Base-by-base conservation (phyloP, 495 filamentous ascomycete genomes). In the Cercophora samala region DNA sequence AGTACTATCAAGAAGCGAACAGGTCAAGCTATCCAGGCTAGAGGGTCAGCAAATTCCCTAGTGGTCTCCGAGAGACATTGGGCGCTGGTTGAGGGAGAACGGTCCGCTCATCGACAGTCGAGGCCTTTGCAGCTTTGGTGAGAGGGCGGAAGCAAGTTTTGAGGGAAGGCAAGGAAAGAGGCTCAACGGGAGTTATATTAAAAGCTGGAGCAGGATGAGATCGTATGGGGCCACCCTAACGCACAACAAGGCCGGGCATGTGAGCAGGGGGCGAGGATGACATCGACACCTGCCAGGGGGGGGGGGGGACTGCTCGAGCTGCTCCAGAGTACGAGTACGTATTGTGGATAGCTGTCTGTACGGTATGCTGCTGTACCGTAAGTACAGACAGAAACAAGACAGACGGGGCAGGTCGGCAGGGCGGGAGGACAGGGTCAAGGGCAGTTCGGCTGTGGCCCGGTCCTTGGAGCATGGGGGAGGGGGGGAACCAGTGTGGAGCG, bases 201-300 rank as follows among this genome's bases (percentile, higher is more conserved):
- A 60, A 65, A 58, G 60, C 63, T 66, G 64, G 64, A 66, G 58
- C 56, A 62, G 70, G 63, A 69, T 46, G 61, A 69, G 29, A 62
- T 42, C 23, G 58, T 25, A 60, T 60, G 58, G 58, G 58, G 58
- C 26, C 58, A 22, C 60, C 60, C 74, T 75, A 76, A 69, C 69
- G 71, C 74, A 65, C 63, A 75, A 74, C 63, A 66, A 75, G 72
- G 64, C 69, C 70, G 66, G 66, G 68, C 65, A 76, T 73, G 74
- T 68, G 74, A 74, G 67, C 29, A 64, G 67, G 67, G 66, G 66
- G 66, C 55, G 64, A 66, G 69, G 69, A 70, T 70, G 66, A 65
- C 69, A 70, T 67, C 63, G 69, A 69, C 37, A 62, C 21, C 25
- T 1, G 22, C 25, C 25, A 23, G 54, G 37, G 37, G 37, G 53